Evolutionary conservation across 169 alveolate species (phyloP).

Genomic region (Plasmodium blacklocki): DNA sequence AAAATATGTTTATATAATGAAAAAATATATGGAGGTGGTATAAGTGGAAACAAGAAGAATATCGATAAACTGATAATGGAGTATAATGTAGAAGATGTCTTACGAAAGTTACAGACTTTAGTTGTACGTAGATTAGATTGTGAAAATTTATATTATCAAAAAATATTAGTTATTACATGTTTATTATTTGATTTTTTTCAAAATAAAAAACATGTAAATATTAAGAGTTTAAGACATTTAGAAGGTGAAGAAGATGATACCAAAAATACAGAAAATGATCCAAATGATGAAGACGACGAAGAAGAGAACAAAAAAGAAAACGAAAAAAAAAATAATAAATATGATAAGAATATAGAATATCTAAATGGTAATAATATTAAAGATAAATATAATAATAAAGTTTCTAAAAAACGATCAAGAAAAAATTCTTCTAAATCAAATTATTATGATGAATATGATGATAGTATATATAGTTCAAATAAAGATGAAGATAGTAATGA

Average conservation of each 20-base stretch:
- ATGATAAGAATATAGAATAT: not conserved
- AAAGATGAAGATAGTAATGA: not conserved
- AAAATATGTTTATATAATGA: conserved; percentile 46
- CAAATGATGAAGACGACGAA: not conserved
- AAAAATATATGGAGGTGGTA: conserved; percentile 4
- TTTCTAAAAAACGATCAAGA: conserved; percentile 27
- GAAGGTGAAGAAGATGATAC: conserved; percentile 62
- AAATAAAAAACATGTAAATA: conserved; percentile 44
- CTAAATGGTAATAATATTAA: not conserved
- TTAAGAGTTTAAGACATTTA: conserved; percentile 26
- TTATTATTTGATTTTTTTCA: conserved; percentile 63
- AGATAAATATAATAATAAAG: too few relatives aligned
- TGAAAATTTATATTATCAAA: conserved; percentile 68
- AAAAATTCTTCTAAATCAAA: not conserved
- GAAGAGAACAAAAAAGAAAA: not conserved
- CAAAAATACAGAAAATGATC: not conserved
- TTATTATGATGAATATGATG: conserved; percentile 34
- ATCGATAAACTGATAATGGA: conserved; percentile 28
- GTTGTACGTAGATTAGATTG: conserved; percentile 52
- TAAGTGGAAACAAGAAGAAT: conserved; percentile 16
- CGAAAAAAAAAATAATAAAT: not conserved
- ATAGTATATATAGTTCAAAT: not conserved
- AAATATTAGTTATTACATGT: conserved; percentile 32
- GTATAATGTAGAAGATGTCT: conserved; percentile 49
- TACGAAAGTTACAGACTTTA: conserved; percentile 28